Base-by-base conservation (phyloP, 768 basidiomycete species). In the Daedalea quercina region DNA sequence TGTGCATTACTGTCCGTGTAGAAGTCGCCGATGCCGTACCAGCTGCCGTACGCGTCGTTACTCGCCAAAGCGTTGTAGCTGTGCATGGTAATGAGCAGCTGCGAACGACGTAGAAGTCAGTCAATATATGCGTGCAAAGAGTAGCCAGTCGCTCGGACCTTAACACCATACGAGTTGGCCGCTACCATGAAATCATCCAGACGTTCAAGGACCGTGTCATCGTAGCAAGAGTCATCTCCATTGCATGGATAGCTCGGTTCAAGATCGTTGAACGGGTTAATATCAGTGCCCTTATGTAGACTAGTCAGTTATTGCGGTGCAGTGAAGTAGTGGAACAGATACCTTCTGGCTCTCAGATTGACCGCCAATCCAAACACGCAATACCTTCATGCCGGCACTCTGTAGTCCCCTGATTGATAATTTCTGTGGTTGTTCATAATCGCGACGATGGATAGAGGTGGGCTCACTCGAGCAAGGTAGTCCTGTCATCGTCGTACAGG, bases 171-270 rank as follows among this genome's bases (percentile, higher is more conserved):
- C 1, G 57, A 54, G 31, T 71, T 58, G 0, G 71, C 67, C 23
- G 69, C 69, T 40, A 72, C 54, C 71, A 74, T 74, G 47, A 74
- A 60, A 28, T 67, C 68, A 57, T 74, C 71, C 19, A 73, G 61
- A 15, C 60, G 59, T 33, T 71, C 58, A 13, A 73, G 58, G 13
- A 72, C 65, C 1, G 67, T 68, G 52, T 68, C 67, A 54, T 73
- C 57, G 57, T 72, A 74, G 53, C 60, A 64, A 2, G 54, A 55
- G 13, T 45, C 47, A 33, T 42, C 57, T 8, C 63, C 51, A 60
- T 68, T 40, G 65, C 68, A 64, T 24, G 70, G 64, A 4, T 58
- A 56, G 25, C 53, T 66, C 9, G 69, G 65, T 54, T 73, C 71
- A 15, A 73, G 61, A 52, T 69, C 69, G 1, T 60, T 62, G 47